Evolutionary conservation across 257 asterid genomes (phyloP).

Genomic region (Penstemon eatonii): DNA sequence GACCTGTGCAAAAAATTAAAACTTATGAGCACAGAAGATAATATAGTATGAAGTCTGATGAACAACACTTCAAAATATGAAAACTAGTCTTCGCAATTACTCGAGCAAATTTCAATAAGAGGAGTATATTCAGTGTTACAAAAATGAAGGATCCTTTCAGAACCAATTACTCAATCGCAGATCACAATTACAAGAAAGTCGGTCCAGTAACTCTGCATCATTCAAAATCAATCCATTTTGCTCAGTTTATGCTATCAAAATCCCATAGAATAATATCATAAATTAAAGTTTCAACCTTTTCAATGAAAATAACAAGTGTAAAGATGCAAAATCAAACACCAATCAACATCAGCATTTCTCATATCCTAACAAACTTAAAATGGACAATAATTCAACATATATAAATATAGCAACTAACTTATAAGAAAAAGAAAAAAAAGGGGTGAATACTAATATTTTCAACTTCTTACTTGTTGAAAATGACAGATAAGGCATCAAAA

Average conservation of each 20-base stretch:
- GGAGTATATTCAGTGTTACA: not conserved
- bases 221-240: not conserved
- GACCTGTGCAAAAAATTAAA: conserved; percentile 49
- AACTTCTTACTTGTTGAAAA: conserved; percentile 69
- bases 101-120: conserved; percentile 9
- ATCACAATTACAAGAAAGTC: not conserved
- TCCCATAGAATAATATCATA: not conserved
- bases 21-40: not conserved
- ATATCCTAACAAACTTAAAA: conserved; percentile 14
- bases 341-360: conserved; percentile 26
- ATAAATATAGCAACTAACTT: not conserved
- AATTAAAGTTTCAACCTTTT: not conserved
- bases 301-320: not conserved
- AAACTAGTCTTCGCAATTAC: too few species aligned
- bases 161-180: not conserved
- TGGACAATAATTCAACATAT: not conserved
- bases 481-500: conserved; percentile 64
- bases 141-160: not conserved
- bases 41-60: conserved; percentile 5
- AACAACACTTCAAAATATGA: not conserved
- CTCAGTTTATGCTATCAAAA: not conserved
- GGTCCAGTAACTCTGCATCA: not conserved
- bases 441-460: not conserved
- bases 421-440: not conserved
- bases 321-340: conserved; percentile 27